These are phyloP conservation scores for Xerocomus nothofagi DNA, from an alignment of 1,284 basidiomycete genomes.

Conservation along the genomic window DNA sequence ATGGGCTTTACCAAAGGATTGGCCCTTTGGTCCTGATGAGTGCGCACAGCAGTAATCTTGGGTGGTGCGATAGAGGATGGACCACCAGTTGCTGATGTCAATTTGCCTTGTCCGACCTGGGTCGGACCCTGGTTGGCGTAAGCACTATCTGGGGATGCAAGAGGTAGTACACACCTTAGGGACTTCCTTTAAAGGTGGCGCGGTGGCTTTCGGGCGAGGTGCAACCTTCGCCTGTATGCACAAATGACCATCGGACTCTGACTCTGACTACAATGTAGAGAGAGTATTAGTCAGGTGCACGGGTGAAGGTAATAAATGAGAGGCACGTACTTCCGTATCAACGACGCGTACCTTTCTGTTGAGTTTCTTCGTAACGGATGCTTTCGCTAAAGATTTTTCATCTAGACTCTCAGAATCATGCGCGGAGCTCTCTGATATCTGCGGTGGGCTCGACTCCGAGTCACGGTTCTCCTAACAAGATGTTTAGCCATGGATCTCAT, in stretches of 20 bases:
- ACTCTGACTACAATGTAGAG: conserved; percentile 20
- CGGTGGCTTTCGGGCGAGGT: conserved; percentile 4
- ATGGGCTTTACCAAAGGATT: conserved; percentile 33
- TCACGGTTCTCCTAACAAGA: conserved; percentile 17
- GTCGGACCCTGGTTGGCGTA: conserved; percentile 4
- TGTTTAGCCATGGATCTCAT: conserved; percentile 8
- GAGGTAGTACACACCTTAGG: conserved; percentile 15
- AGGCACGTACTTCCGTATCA: conserved; percentile 18
- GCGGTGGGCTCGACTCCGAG: conserved; percentile 11
- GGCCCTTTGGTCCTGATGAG: conserved; percentile 33
- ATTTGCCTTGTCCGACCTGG: conserved; percentile 10
- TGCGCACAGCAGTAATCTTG: conserved; percentile 23
- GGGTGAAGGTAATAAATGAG: not conserved
- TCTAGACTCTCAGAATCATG: conserved; percentile 13
- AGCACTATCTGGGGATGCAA: not conserved
- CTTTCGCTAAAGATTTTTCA: not conserved
- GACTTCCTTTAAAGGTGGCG: conserved; percentile 1
- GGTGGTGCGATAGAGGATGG: conserved; percentile 12
- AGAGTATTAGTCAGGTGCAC: not conserved
- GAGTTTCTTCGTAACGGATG: conserved; percentile 1
- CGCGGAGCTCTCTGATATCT: conserved; percentile 9
- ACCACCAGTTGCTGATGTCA: not conserved
- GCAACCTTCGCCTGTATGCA: conserved; percentile 3
- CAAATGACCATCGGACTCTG: conserved; percentile 10
- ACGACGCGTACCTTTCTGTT: conserved; percentile 6